phyloP scores from a whole-genome alignment of 2,329 filamentous ascomycete species.

The Xylaria sp. region DNA sequence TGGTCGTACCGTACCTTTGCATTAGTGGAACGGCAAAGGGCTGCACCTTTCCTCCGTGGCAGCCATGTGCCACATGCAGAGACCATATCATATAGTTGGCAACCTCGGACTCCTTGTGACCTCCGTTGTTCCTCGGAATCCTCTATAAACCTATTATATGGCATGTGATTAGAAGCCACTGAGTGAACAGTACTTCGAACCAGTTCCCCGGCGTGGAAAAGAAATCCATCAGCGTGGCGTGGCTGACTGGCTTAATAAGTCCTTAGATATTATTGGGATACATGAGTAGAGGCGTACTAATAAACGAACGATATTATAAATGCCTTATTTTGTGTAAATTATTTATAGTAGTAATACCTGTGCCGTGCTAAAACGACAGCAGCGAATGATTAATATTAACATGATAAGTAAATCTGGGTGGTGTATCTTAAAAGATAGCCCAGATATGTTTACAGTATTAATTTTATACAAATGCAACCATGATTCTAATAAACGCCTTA shows the following conservation, averaged over 20 bases:
- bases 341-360: neutral
- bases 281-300: no score
- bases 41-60: neutral
- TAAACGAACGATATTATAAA: no score
- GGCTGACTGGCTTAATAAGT: no score
- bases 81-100: slow-evolving; percentile 16
- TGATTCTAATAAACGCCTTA: neutral
- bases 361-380: neutral
- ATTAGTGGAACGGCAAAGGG: neutral
- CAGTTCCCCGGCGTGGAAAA: neutral
- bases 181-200: neutral
- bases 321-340: no score
- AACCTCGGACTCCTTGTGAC: neutral
- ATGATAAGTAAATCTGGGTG: neutral
- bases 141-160: neutral
- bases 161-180: slow-evolving; percentile 19
- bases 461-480: neutral
- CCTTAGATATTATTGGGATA: no score
- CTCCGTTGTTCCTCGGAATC: slow-evolving; percentile 20
- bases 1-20: neutral
- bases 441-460: slow-evolving; percentile 2
- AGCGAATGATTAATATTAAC: neutral
- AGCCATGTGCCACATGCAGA: neutral
- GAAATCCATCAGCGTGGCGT: neutral
- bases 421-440: neutral